Percentiles rank a stretch among this genome's conserved stretches.
phyloP scores from a whole-genome alignment of 306 rosid genomes.

The Oemleria cerasiformis region DNA sequence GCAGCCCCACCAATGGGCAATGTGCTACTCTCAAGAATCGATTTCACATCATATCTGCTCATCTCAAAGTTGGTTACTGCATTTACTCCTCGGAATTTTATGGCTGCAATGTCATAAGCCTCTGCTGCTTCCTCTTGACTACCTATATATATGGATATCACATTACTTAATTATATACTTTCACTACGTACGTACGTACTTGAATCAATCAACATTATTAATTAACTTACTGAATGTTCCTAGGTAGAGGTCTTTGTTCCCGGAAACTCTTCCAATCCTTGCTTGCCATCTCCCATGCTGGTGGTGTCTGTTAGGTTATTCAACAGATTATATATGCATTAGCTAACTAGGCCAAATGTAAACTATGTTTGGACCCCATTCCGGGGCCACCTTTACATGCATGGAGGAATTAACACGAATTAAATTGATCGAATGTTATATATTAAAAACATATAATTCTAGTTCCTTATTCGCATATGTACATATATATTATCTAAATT shows the following conservation, averaged over 20 bases:
- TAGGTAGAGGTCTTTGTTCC: constrained; percentile 85
- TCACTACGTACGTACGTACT: too few relatives aligned
- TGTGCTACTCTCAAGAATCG: constrained; percentile 72
- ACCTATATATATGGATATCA: constrained; percentile 31
- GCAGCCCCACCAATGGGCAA: constrained; percentile 80
- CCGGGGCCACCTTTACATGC: too few relatives aligned
- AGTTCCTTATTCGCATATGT: too few relatives aligned
- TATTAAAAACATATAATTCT: too few relatives aligned
- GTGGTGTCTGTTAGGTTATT: constrained; percentile 55
- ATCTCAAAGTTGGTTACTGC: constrained; percentile 98
- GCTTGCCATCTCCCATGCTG: constrained; percentile 99
- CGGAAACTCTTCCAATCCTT: constrained; percentile 92
- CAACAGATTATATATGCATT: not conserved
- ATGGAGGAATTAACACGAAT: too few relatives aligned
- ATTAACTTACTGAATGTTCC: constrained; percentile 81
- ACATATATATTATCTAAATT: not conserved
- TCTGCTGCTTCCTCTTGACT: constrained; percentile 98
- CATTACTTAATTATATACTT: too few relatives aligned
- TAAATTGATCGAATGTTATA: too few relatives aligned
- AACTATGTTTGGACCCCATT: too few relatives aligned
- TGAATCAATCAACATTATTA: too few relatives aligned
- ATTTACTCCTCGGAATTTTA: constrained; percentile 79
- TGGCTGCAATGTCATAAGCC: constrained; percentile 92
- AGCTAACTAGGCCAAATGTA: too few relatives aligned
- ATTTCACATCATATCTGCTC: constrained; percentile 80